Percentiles rank a stretch among this genome's conserved stretches.
Evolutionary conservation across 192 early-diverging fungal species (phyloP).

Genomic region (Gryganskiella cystojenkinii): DNA sequence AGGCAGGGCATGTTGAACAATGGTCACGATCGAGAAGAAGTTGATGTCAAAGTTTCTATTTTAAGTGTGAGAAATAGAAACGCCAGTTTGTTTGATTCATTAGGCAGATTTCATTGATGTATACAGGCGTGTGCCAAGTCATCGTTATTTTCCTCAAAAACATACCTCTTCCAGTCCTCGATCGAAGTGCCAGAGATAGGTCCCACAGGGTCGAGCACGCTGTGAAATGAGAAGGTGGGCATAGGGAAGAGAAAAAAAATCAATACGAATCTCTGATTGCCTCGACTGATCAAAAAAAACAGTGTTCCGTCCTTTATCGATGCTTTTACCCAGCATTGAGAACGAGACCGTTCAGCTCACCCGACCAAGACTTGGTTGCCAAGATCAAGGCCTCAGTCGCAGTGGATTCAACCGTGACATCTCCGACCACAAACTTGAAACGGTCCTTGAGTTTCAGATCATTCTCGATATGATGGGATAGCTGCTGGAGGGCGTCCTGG

Average conservation of each 20-base stretch:
- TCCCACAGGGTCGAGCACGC: slow-evolving; percentile 75
- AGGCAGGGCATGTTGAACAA: slow-evolving; percentile 75
- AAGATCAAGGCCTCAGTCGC: slow-evolving; percentile 47
- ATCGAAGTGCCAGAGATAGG: slow-evolving; percentile 63
- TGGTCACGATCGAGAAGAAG: slow-evolving; percentile 74
- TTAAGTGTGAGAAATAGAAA: not conserved
- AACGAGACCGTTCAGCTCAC: slow-evolving; percentile 68
- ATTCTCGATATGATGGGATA: slow-evolving; percentile 52
- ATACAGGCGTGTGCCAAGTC: too few relatives aligned
- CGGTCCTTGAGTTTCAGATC: slow-evolving; percentile 34
- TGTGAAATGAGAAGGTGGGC: too few relatives aligned
- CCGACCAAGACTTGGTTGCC: slow-evolving; percentile 55
- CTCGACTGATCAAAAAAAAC: too few relatives aligned
- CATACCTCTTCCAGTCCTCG: slow-evolving; percentile 68
- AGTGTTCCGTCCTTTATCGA: too few relatives aligned
- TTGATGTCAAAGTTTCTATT: slow-evolving; percentile 75
- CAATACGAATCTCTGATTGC: too few relatives aligned
- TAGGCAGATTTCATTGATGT: too few relatives aligned
- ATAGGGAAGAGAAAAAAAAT: too few relatives aligned
- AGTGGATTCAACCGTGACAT: slow-evolving; percentile 58
- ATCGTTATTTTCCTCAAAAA: not conserved
- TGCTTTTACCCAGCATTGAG: slow-evolving; percentile 71
- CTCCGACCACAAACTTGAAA: slow-evolving; percentile 68
- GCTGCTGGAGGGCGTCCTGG: slow-evolving; percentile 41
- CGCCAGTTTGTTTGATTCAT: not conserved